Evolutionary conservation across 2,329 filamentous ascomycete species (phyloP), one percentile per base, ranked within the genome.

Genomic region (Pseudocercospora musae): DNA sequence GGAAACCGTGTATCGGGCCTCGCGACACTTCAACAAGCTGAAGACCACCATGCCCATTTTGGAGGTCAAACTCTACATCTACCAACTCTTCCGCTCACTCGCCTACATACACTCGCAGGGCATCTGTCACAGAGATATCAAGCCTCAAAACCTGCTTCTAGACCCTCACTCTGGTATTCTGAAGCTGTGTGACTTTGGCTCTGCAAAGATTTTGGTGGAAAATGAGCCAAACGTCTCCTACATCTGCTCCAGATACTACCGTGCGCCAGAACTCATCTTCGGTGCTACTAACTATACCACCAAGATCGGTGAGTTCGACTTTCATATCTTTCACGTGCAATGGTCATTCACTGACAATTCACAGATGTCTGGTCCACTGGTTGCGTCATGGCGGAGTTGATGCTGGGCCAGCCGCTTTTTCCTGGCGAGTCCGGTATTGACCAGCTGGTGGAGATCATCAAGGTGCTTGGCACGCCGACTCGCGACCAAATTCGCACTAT

Each of bases 211-310:
- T 68, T 81, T 99, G 69, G 92, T 99, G 58, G 94, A 97, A 80
- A 97, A 98, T 74, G 95, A 99, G 83, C 95, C 95, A 59, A 99
- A 99, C 72, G 95, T 99, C 58, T 99, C 95, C 57, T 99, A 99
- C 84, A 99, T 99, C 74, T 99, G 95, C 83, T 99, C 95, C 65
- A 88, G 95, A 74, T 99, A 99, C 84, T 99, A 99, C 83, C 89
- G 95, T 74, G 95, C 95, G 55, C 95, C 95, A 1, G 95, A 99
- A 79, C 84, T 99, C 76, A 99, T 99, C 74, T 99, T 99, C 74
- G 95, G 95, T 70, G 95, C 95, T 42, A 99, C 95, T 57, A 99
- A 99, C 82, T 99, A 99, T 82, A 98, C 95, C 62, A 98, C 95
- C 71, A 99, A 99, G 84, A 99, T 99, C 78, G 95, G 95, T 99